These are phyloP conservation scores for Penicillium bovifimosum DNA, from an alignment of 495 filamentous ascomycete genomes.

Conservation along the genomic window DNA sequence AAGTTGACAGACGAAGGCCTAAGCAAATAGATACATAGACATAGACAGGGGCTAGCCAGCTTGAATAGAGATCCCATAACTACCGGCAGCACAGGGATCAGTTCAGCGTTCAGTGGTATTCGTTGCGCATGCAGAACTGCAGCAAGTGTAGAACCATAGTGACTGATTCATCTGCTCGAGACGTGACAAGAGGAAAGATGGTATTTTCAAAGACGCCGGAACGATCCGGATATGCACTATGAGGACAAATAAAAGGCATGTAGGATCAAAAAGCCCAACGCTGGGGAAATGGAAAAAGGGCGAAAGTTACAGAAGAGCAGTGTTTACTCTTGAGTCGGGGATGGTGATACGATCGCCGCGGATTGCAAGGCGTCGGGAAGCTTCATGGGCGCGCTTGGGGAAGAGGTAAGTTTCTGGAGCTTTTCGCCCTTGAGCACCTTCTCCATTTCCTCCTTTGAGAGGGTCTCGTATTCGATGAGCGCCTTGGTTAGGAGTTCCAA, in stretches of 20 bases:
- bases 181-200: slow-evolving; percentile 17
- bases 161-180: background rate
- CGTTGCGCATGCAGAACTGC: background rate
- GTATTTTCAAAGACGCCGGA: slow-evolving; percentile 30
- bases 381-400: slow-evolving; percentile 47
- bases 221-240: slow-evolving; percentile 25
- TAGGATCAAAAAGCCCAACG: background rate
- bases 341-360: slow-evolving; percentile 14
- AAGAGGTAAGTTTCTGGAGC: slow-evolving; percentile 52
- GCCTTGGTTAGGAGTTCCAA: slow-evolving; percentile 83
- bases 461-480: slow-evolving; percentile 87
- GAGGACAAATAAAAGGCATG: slow-evolving; percentile 3
- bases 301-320: background rate
- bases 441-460: slow-evolving; percentile 82
- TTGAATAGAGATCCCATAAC: too few relatives aligned
- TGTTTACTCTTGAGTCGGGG: slow-evolving; percentile 22
- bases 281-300: slow-evolving; percentile 3
- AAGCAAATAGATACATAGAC: background rate
- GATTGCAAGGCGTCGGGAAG: slow-evolving; percentile 44
- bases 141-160: background rate
- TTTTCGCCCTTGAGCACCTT: slow-evolving; percentile 82
- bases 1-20: too few relatives aligned
- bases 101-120: background rate
- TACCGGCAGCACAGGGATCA: background rate
- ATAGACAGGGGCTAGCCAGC: too few relatives aligned